A percentile compares a stretch with the other conserved stretches of the same genome.
Conservation (phyloP, 1,139 yeast species). For the Kodamaea arcana region DNA sequence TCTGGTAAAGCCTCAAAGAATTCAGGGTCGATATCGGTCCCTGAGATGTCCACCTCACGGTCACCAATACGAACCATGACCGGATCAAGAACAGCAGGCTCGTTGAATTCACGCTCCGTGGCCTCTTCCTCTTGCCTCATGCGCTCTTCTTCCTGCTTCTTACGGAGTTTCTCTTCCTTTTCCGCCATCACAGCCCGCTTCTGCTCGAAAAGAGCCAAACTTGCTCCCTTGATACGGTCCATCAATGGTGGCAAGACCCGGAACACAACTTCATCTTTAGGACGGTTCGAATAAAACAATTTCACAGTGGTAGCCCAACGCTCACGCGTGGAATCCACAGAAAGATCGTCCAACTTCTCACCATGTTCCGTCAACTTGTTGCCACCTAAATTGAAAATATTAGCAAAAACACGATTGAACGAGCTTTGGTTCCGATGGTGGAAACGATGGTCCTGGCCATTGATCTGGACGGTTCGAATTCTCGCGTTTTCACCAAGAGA, state of each 20-base stretch:
- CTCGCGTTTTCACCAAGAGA: not conserved
- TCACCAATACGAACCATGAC: conserved; percentile 75
- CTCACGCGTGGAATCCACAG: conserved; percentile 55
- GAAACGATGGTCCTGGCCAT: conserved; percentile 9
- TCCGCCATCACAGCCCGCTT: conserved; percentile 30
- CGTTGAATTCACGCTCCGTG: conserved; percentile 29
- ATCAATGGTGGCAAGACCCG: conserved; percentile 51
- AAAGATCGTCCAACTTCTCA: conserved; percentile 19
- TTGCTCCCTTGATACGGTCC: conserved; percentile 49
- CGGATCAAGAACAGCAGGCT: conserved; percentile 35
- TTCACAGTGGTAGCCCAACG: conserved; percentile 66
- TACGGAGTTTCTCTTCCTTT: conserved; percentile 27
- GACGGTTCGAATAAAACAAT: conserved; percentile 41
- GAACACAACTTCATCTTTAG: conserved; percentile 34
- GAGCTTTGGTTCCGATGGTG: conserved; percentile 7
- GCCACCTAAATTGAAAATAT: conserved; percentile 8
- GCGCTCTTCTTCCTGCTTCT: conserved; percentile 31
- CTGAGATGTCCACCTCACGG: conserved; percentile 77
- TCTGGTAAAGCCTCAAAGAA: conserved; percentile 89
- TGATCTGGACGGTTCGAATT: conserved; percentile 11
- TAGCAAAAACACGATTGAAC: conserved; percentile 9
- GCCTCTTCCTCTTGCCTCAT: conserved; percentile 31
- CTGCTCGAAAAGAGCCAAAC: conserved; percentile 26
- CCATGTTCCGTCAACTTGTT: conserved; percentile 1
- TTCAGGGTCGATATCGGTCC: conserved; percentile 89